Base-by-base conservation (phyloP, 1,284 basidiomycete genomes). In the Ceratobasidium sp. region DNA sequence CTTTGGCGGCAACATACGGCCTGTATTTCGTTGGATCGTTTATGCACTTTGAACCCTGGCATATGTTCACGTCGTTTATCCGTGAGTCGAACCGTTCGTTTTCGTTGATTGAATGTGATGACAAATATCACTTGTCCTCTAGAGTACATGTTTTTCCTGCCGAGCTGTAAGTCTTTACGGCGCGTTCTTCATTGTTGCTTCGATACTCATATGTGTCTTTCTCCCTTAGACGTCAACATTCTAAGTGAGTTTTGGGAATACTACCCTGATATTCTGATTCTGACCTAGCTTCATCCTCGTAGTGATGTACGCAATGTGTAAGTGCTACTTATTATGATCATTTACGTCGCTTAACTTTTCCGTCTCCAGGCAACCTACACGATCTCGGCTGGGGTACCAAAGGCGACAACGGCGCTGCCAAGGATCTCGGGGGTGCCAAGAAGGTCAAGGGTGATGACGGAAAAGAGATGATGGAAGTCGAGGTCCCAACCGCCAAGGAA, bases 331-430 rank as follows among this genome's bases (percentile, higher is more conserved):
- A 43, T 32, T 64, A 44, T 15, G 19, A 34, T 40, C 25, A 25
- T 51, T 32, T 32, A 32, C 34, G 51, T 9, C 34, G 46, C 54
- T 57, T 59, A 15, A 0, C n/a, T 40, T 9, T 29, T 29, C 74
- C 9, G 19, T 64, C 15, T 4, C 22, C 13, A 76, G 76, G 77
- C 32, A 66, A 66, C 29, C 37, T 61, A 80, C 95, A 96, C 85
- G 94, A 96, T 82, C 93, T 96, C 70, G 94, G 92, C 61, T 95
- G 93, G 95, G 95, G 95, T 78, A 96, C 95, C 37, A 96, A 97
- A 82, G 95, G 95, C 77, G 94, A 95, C 85, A 95, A 95, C 81
- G 91, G 94, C 66, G 85, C 93, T 7, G 86, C 90, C 22, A 96
- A 96, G 84, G 94, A 96, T 82, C 88, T 97, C 7, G 95, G 95